Evolutionary conservation across 192 early-diverging fungal genomes (phyloP).

Genomic region (Backusella macrospora): DNA sequence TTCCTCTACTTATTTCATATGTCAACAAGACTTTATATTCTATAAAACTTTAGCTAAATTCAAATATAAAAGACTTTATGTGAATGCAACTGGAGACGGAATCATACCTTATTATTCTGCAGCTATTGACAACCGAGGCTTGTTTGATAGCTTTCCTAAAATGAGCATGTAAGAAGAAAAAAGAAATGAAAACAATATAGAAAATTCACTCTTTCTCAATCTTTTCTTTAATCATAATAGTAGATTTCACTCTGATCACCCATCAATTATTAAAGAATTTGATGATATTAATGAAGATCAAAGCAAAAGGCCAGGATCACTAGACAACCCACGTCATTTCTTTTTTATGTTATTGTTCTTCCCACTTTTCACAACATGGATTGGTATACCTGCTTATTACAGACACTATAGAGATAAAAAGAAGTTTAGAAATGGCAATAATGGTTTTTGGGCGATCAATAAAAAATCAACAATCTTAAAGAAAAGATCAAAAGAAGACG

Average conservation of each 20-base stretch:
- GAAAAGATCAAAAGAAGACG: not conserved
- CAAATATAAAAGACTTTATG: slow-evolving; percentile 1
- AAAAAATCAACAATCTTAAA: not conserved
- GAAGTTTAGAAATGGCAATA: not conserved
- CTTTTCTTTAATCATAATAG: not conserved
- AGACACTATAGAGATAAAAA: not conserved
- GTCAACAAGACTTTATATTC: not conserved
- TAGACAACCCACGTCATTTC: not conserved
- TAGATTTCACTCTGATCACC: not conserved
- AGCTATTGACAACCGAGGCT: slow-evolving; percentile 5
- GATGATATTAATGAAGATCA: not conserved
- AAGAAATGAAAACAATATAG: not conserved
- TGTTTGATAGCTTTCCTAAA: slow-evolving; percentile 6
- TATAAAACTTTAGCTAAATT: not conserved
- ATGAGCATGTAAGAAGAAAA: not conserved
- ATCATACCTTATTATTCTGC: slow-evolving; percentile 1
- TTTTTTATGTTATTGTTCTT: not conserved
- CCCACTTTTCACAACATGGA: not conserved
- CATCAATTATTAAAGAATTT: slow-evolving; percentile 4
- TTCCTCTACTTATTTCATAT: not conserved
- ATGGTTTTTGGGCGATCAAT: not conserved
- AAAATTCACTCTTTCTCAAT: not conserved
- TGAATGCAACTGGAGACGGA: slow-evolving; percentile 3
- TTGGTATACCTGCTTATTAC: slow-evolving; percentile 1
- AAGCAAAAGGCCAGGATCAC: not conserved